Conservation (phyloP, 441 rosid species). For the Hura crepitans region DNA sequence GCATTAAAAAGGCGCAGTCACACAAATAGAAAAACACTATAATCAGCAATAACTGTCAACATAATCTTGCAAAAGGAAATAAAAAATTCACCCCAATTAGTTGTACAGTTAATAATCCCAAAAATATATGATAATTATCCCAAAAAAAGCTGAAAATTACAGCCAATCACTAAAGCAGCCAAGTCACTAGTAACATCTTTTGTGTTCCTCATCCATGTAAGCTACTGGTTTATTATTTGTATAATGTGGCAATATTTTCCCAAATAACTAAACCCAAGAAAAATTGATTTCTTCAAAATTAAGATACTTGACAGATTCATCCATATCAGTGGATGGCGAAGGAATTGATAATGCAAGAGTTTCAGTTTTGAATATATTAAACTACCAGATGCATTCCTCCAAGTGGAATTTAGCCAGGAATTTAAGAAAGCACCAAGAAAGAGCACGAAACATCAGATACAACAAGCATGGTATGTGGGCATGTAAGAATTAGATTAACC, state of each 20-base stretch:
- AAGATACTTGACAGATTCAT: constrained; percentile 1
- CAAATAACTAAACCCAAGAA: neutral
- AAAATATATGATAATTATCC: neutral
- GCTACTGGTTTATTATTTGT: neutral
- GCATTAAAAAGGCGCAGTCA: neutral
- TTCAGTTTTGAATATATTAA: neutral
- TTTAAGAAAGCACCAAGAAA: neutral
- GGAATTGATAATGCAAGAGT: neutral
- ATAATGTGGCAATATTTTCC: neutral
- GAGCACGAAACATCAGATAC: neutral
- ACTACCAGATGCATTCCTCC: neutral
- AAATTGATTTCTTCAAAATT: constrained; percentile 1
- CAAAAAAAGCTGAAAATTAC: neutral
- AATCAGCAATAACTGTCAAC: constrained; percentile 1
- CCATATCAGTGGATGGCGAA: neutral
- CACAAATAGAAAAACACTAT: neutral
- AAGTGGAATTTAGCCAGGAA: neutral
- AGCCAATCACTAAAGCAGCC: neutral
- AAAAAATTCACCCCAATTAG: neutral
- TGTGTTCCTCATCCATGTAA: neutral
- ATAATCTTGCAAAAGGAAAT: neutral
- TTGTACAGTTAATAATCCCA: neutral
- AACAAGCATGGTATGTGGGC: neutral
- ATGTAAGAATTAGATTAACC: neutral
- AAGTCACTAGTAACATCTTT: neutral